Conservation (phyloP, 176 grass and related monocot species). For the Oryza nivara region DNA sequence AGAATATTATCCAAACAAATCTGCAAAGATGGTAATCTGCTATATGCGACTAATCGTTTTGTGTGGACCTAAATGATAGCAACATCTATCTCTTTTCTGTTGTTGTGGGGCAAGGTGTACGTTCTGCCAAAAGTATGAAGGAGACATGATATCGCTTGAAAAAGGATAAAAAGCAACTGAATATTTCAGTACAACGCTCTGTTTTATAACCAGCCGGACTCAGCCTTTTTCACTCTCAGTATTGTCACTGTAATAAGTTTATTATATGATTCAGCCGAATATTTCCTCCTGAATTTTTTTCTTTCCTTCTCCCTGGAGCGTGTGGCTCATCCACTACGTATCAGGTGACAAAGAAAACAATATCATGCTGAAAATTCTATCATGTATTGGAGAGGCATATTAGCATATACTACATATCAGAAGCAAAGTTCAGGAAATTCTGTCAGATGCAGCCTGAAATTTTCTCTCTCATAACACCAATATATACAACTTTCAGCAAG, state of each 20-base stretch:
- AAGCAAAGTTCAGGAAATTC: not conserved
- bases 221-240: not conserved
- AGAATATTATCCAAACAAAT: not conserved
- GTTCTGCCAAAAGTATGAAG: not conserved
- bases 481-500: constrained; percentile 17
- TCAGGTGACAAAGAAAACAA: not conserved
- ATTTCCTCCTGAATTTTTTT: not conserved
- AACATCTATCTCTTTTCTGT: not conserved
- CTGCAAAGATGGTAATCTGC: not conserved
- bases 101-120: not conserved
- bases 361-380: not conserved
- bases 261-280: not conserved
- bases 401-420: not conserved
- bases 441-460: not conserved
- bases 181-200: not conserved
- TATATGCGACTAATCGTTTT: not conserved
- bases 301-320: not conserved
- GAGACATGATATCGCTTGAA: not conserved
- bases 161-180: not conserved
- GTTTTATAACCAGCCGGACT: not conserved
- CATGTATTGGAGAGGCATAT: not conserved
- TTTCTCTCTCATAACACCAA: constrained; percentile 6
- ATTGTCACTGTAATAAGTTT: not conserved
- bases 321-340: not conserved
- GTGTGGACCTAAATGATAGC: not conserved